These are phyloP conservation scores for Pleurotus djamor DNA, from an alignment of 768 basidiomycete genomes.

Conservation along the genomic window DNA sequence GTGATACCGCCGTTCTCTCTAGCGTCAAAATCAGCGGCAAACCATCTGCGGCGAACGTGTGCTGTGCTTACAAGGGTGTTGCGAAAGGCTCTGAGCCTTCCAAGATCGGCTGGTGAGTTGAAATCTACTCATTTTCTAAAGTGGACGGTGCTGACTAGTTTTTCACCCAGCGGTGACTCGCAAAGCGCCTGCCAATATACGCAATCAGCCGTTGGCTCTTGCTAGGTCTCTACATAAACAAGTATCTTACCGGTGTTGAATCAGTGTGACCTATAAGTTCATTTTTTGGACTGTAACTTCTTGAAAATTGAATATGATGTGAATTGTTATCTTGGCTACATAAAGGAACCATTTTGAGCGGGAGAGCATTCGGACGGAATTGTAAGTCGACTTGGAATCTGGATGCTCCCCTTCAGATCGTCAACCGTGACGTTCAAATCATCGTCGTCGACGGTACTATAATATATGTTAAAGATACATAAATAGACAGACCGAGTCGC, in stretches of 20 bases:
- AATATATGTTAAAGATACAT: neutral
- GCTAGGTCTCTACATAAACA: conserved; percentile 6
- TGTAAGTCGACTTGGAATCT: too few species aligned
- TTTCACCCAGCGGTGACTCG: conserved; percentile 16
- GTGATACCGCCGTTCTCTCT: conserved; percentile 22
- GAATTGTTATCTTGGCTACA: too few species aligned
- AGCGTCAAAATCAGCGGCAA: conserved; percentile 22
- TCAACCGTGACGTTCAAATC: too few species aligned
- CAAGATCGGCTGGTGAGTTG: conserved; percentile 24
- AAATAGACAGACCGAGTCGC: neutral
- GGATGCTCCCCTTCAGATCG: too few species aligned
- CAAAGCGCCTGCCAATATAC: conserved; percentile 20
- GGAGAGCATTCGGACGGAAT: too few species aligned
- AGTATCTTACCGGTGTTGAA: too few species aligned
- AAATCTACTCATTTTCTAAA: neutral
- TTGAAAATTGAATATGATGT: too few species aligned
- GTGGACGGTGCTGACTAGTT: neutral
- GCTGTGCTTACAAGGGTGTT: conserved; percentile 23
- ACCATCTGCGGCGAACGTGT: conserved; percentile 20
- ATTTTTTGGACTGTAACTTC: too few species aligned
- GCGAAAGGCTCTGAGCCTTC: conserved; percentile 19
- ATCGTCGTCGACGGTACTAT: neutral
- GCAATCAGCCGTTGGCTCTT: conserved; percentile 19
- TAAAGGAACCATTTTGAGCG: too few species aligned
- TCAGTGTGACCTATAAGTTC: too few species aligned